Conservation (phyloP, 176 grass and related monocot species). For the Ampelocalamus luodianensis region DNA sequence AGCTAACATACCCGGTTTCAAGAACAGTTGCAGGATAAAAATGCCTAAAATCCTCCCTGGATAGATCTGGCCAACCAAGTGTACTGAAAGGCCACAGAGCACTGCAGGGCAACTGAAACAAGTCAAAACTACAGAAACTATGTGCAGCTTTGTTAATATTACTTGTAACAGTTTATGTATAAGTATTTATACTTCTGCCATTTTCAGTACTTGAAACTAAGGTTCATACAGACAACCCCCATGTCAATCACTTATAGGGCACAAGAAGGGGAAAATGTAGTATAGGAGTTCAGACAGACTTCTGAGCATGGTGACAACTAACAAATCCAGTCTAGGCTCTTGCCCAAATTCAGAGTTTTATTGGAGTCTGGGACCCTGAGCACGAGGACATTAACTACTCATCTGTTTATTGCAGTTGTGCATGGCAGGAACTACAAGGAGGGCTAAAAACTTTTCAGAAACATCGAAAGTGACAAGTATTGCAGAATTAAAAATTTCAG, state of each 20-base stretch:
- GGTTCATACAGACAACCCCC: slow-evolving; percentile 8
- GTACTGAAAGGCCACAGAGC: slow-evolving; percentile 98
- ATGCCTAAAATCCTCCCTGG: slow-evolving; percentile 78
- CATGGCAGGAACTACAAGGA: background rate
- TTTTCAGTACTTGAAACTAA: slow-evolving; percentile 3
- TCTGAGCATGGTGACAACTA: slow-evolving; percentile 11
- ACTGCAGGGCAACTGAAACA: slow-evolving; percentile 62
- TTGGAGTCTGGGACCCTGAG: slow-evolving; percentile 6
- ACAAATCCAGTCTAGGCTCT: slow-evolving; percentile 9
- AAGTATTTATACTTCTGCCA: slow-evolving; percentile 5
- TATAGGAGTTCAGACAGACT: slow-evolving; percentile 23
- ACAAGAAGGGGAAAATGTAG: background rate
- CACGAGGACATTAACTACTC: slow-evolving; percentile 16
- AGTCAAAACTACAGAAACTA: slow-evolving; percentile 38
- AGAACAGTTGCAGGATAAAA: slow-evolving; percentile 95
- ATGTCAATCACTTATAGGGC: slow-evolving; percentile 10
- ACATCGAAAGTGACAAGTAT: background rate
- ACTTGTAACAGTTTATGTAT: slow-evolving; percentile 22
- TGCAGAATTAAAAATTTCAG: slow-evolving; percentile 12
- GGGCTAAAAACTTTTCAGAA: no score
- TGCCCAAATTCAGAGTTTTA: slow-evolving; percentile 22
- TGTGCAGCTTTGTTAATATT: background rate
- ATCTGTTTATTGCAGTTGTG: slow-evolving; percentile 24
- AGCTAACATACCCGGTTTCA: slow-evolving; percentile 83
- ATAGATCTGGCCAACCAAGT: slow-evolving; percentile 94